Conservation (phyloP, 768 basidiomycete genomes). For the Boletus vinaceobasis region DNA sequence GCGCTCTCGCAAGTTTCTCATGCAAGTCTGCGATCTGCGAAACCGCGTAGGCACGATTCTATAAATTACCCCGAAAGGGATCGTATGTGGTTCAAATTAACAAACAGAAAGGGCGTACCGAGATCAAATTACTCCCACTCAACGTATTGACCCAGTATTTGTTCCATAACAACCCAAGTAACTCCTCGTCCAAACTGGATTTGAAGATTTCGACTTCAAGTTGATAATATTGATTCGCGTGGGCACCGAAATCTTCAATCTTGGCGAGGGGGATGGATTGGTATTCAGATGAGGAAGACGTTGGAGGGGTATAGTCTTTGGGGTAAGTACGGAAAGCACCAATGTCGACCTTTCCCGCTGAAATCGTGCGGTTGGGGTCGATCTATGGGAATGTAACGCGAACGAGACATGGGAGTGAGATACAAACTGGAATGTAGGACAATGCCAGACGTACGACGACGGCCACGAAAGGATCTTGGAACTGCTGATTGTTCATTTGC, state of each 20-base stretch:
- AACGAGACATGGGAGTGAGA: background rate
- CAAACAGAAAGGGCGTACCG: slow-evolving; percentile 46
- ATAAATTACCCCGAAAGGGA: background rate
- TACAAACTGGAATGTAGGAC: background rate
- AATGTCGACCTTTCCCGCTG: slow-evolving; percentile 97
- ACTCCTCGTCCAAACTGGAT: slow-evolving; percentile 78
- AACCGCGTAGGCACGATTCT: slow-evolving; percentile 95
- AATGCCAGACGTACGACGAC: slow-evolving; percentile 68
- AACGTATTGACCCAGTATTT: slow-evolving; percentile 99
- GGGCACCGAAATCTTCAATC: slow-evolving; percentile 99
- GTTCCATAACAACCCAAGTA: slow-evolving; percentile 93
- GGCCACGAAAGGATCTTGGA: slow-evolving; percentile 94
- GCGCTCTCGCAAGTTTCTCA: slow-evolving; percentile 80
- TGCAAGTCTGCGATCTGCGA: slow-evolving; percentile 88
- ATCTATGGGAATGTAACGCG: slow-evolving; percentile 48
- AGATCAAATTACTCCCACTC: slow-evolving; percentile 88
- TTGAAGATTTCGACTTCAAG: slow-evolving; percentile 96
- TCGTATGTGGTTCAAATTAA: background rate
- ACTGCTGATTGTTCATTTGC: slow-evolving; percentile 92
- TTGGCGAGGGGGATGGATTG: slow-evolving; percentile 96
- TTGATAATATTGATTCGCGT: slow-evolving; percentile 93
- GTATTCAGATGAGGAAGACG: slow-evolving; percentile 71
- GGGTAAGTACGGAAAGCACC: slow-evolving; percentile 98
- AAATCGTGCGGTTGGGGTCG: slow-evolving; percentile 97
- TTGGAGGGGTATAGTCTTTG: slow-evolving; percentile 86